Percentiles rank a stretch among this genome's conserved stretches.
Evolutionary conservation across 345 rosid species (phyloP).

Genomic region (Eucalyptus fibrosa): DNA sequence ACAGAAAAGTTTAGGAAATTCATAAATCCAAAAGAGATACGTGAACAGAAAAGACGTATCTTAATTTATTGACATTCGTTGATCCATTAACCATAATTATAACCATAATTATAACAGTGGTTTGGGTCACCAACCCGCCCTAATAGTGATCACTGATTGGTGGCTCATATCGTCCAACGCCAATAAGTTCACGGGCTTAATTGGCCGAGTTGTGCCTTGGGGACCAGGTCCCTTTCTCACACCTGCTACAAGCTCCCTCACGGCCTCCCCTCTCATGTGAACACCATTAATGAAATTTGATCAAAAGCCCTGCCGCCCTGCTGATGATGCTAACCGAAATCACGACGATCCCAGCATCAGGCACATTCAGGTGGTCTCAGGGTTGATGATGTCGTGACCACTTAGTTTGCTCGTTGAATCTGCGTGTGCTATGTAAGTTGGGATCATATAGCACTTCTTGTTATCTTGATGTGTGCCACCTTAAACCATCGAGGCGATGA

Average conservation of each 20-base stretch:
- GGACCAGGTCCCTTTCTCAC: background rate
- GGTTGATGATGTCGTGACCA: too few species aligned
- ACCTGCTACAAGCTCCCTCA: background rate
- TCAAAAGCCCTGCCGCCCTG: background rate
- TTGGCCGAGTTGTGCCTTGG: background rate
- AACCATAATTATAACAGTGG: too few species aligned
- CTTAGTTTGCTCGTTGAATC: too few species aligned
- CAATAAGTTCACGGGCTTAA: background rate
- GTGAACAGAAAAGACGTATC: too few species aligned
- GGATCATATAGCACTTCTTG: too few species aligned
- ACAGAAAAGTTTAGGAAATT: too few species aligned
- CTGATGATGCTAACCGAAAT: too few species aligned
- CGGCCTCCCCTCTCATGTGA: background rate
- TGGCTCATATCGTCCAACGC: background rate
- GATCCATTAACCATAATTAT: too few species aligned
- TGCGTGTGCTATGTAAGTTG: too few species aligned
- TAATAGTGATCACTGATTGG: background rate
- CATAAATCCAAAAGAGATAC: too few species aligned
- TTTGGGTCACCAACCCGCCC: background rate
- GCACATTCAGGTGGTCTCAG: background rate
- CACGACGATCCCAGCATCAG: background rate
- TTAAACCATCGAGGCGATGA: background rate
- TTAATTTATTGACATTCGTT: too few species aligned
- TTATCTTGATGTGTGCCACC: background rate
- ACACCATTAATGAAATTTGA: background rate